A percentile compares a stretch with the other conserved stretches of the same genome.
Conservation (phyloP, 257 asterid genomes). For the Petunia axillaris region DNA sequence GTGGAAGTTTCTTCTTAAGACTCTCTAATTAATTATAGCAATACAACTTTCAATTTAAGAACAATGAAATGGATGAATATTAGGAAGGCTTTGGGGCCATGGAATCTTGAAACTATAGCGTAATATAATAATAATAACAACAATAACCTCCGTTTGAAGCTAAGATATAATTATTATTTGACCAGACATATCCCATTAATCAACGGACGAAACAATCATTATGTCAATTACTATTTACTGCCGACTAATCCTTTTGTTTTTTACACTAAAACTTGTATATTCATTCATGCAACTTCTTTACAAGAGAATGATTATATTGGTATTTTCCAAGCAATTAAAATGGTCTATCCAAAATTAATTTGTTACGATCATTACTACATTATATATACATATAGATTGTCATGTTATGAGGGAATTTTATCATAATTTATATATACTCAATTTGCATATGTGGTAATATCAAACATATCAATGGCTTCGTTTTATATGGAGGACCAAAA, state of each 20-base stretch:
- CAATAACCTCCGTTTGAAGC: slow-evolving; percentile 36
- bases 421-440: background rate
- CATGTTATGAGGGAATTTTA: background rate
- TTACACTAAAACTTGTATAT: background rate
- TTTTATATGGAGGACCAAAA: slow-evolving; percentile 13
- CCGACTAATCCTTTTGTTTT: slow-evolving; percentile 18
- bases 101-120: slow-evolving; percentile 39
- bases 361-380: too few relatives aligned
- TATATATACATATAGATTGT: background rate
- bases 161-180: slow-evolving; percentile 47
- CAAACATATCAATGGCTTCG: too few relatives aligned
- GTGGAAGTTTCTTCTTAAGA: slow-evolving; percentile 5
- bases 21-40: slow-evolving; percentile 22
- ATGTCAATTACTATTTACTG: slow-evolving; percentile 21
- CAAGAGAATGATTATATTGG: background rate
- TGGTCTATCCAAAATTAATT: background rate
- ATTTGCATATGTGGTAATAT: background rate
- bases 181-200: slow-evolving; percentile 42
- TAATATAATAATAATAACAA: slow-evolving; percentile 26
- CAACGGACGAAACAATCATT: slow-evolving; percentile 38
- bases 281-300: background rate
- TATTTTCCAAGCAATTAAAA: background rate
- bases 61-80: background rate
- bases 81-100: slow-evolving; percentile 29
- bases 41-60: slow-evolving; percentile 33